Conservation (phyloP, 129 eudicot genomes). For the Pulicaria dysenterica region DNA sequence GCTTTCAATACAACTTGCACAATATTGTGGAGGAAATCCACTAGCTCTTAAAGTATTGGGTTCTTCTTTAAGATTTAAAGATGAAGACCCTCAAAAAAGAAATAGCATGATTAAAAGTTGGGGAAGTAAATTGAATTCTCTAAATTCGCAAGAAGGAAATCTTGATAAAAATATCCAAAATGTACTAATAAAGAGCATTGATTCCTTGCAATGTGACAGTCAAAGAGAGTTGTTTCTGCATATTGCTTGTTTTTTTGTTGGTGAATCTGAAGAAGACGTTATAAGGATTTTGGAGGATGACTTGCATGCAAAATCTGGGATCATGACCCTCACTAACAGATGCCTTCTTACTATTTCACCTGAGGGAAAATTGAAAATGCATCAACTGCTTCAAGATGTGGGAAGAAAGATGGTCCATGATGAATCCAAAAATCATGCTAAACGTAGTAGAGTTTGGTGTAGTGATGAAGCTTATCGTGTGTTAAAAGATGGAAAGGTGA, state of each 20-base stretch:
- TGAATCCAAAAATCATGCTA: slow-evolving; percentile 31
- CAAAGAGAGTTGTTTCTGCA: slow-evolving; percentile 26
- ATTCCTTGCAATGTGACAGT: slow-evolving; percentile 22
- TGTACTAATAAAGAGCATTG: slow-evolving; percentile 21
- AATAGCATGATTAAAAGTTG: slow-evolving; percentile 18
- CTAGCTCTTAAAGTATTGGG: slow-evolving; percentile 29
- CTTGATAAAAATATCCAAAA: slow-evolving; percentile 7
- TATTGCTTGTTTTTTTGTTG: slow-evolving; percentile 39
- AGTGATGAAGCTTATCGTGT: slow-evolving; percentile 3
- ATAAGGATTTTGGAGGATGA: not conserved
- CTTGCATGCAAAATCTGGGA: slow-evolving; percentile 18
- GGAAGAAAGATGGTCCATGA: slow-evolving; percentile 13
- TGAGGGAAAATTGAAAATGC: slow-evolving; percentile 18
- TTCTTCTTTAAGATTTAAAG: slow-evolving; percentile 17
- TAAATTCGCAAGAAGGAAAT: slow-evolving; percentile 7
- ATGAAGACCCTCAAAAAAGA: not conserved
- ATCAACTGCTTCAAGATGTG: slow-evolving; percentile 3
- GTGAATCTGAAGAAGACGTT: not conserved
- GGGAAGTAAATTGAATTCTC: slow-evolving; percentile 21
- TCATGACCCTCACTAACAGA: slow-evolving; percentile 27
- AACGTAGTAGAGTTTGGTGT: slow-evolving; percentile 27
- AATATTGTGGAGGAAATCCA: slow-evolving; percentile 32
- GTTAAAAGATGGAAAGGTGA: no score
- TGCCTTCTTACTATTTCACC: slow-evolving; percentile 7
- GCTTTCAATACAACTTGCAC: not conserved